Conservation (phyloP, 2,329 filamentous ascomycete species). For the Trichoderma simmonsii region DNA sequence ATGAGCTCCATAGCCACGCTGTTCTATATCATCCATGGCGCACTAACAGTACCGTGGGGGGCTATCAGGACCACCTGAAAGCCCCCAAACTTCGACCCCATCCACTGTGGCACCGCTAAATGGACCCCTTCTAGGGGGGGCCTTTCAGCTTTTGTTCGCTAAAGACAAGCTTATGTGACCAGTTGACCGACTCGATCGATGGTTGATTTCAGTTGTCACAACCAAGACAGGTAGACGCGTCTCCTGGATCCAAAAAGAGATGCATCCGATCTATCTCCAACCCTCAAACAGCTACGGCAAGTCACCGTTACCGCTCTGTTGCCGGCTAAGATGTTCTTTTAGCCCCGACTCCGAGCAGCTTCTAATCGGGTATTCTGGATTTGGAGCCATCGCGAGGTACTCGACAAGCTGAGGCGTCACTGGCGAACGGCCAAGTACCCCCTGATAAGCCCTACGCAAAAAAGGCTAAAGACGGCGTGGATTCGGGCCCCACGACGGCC, state of each 20-base stretch:
- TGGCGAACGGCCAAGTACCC: background rate
- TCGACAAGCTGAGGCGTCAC: background rate
- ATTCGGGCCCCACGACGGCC: background rate
- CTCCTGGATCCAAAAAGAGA: background rate
- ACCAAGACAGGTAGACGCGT: background rate
- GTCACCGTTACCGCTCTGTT: background rate
- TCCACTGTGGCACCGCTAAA: slow-evolving; percentile 11
- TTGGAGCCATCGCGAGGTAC: background rate
- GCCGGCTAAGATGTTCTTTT: background rate
- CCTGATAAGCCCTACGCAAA: background rate
- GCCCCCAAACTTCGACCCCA: background rate
- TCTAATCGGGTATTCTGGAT: background rate
- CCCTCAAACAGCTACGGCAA: background rate
- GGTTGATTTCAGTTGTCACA: background rate
- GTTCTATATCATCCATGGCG: background rate
- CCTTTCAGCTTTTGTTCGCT: background rate
- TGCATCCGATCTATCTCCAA: background rate
- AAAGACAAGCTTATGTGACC: background rate
- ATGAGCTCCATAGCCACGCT: background rate
- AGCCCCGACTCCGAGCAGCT: background rate
- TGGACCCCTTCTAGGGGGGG: background rate
- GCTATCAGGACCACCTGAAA: background rate
- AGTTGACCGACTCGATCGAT: background rate
- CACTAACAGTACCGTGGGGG: slow-evolving; percentile 1
- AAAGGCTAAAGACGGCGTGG: background rate